Evolutionary conservation across 2,329 filamentous ascomycete species (phyloP).

Genomic region (Ceratocystis lukuohia): DNA sequence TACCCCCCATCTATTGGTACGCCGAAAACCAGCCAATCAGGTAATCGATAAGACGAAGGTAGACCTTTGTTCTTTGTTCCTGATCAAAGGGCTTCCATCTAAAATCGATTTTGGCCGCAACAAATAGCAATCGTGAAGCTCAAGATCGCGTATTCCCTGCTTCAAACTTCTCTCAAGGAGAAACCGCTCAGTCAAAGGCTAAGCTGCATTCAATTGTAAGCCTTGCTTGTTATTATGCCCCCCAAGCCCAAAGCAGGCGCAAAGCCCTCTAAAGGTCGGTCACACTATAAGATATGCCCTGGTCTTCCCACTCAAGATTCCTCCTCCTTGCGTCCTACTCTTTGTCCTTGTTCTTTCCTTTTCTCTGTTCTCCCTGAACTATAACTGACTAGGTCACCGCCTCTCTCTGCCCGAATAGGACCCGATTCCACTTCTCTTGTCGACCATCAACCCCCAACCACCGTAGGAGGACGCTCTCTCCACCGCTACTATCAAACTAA

Average conservation of each 20-base stretch:
- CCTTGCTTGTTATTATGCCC: conserved; percentile 25
- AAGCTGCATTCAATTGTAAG: background rate
- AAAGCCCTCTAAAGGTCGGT: conserved; percentile 25
- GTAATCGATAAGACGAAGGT: background rate
- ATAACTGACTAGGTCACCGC: background rate
- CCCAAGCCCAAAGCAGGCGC: conserved; percentile 29
- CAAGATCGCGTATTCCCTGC: background rate
- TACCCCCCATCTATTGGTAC: background rate
- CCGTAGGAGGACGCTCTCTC: conserved; percentile 36
- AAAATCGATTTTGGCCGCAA: background rate
- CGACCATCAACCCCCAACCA: conserved; percentile 27
- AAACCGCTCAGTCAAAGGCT: background rate
- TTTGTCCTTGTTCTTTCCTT: background rate
- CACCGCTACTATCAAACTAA: conserved; percentile 38
- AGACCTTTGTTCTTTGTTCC: background rate
- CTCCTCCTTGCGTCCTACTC: background rate
- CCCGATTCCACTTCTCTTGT: conserved; percentile 24
- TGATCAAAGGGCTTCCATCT: background rate
- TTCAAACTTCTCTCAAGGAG: background rate
- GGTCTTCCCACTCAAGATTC: background rate
- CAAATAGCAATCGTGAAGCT: background rate
- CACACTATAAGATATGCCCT: background rate
- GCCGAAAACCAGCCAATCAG: background rate
- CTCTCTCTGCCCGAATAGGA: conserved; percentile 21
- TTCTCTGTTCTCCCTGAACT: too few relatives aligned